These are phyloP conservation scores for Fusarium bactridioides DNA, from an alignment of 2,329 filamentous ascomycete species.

Conservation along the genomic window DNA sequence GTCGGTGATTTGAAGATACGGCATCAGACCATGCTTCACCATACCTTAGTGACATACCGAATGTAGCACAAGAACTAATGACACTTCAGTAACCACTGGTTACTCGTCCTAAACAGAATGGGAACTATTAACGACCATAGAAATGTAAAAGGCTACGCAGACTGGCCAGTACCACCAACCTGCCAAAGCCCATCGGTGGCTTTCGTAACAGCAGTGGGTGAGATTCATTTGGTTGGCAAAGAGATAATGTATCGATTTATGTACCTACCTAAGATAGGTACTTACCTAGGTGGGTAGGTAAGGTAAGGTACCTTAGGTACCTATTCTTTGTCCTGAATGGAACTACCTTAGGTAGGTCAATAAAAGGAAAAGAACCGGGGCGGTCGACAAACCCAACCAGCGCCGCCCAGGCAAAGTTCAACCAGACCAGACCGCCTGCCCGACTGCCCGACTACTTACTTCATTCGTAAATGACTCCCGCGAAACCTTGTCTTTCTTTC, in stretches of 20 bases:
- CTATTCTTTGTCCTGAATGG: constrained; percentile 13
- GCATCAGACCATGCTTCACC: constrained; percentile 5
- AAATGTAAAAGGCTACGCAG: not conserved
- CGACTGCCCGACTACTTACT: constrained; percentile 2
- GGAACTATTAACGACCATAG: not conserved
- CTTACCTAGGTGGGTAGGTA: no score
- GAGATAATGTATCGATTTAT: constrained; percentile 17
- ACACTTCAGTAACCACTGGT: not conserved
- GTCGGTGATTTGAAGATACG: constrained; percentile 9
- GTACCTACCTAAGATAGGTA: not conserved
- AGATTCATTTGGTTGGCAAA: not conserved
- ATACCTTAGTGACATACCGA: constrained; percentile 2
- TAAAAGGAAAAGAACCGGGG: constrained; percentile 42
- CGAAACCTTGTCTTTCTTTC: constrained; percentile 23
- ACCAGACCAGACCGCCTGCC: constrained; percentile 26
- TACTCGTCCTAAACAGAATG: not conserved
- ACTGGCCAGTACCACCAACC: not conserved
- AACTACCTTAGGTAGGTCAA: constrained; percentile 6
- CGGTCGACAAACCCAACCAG: constrained; percentile 37
- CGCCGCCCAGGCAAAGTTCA: constrained; percentile 21
- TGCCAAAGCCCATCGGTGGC: not conserved
- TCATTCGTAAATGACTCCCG: constrained; percentile 32
- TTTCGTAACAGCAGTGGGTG: constrained; percentile 20
- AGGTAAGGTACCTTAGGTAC: not conserved
- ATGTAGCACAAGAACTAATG: not conserved